phyloP scores from a whole-genome alignment of 495 filamentous ascomycete genomes.

The Tuber aestivum region DNA sequence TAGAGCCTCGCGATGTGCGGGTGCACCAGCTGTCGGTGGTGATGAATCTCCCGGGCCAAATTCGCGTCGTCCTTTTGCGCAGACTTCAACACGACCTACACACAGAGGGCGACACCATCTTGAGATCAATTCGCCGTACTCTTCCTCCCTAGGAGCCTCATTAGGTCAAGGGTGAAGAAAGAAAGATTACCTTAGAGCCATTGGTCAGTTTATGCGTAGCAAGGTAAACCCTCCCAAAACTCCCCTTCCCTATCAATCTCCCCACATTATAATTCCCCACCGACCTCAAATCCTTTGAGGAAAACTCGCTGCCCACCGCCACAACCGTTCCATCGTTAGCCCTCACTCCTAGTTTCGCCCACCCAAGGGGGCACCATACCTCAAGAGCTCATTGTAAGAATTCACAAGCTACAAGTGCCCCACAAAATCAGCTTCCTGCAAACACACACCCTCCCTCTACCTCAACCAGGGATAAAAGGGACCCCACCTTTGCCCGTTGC shows the following conservation, averaged over 20 bases:
- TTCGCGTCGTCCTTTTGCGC: constrained; percentile 94
- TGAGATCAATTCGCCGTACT: neutral
- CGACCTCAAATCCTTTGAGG: constrained; percentile 77
- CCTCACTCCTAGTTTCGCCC: constrained; percentile 12
- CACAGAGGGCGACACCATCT: neutral
- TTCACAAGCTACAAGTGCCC: constrained; percentile 68
- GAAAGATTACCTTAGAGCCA: constrained; percentile 77
- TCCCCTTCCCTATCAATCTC: constrained; percentile 89
- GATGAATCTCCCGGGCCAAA: constrained; percentile 93
- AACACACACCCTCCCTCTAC: constrained; percentile 25
- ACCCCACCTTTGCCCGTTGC: constrained; percentile 83
- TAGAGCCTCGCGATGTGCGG: constrained; percentile 95
- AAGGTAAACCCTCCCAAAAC: constrained; percentile 96
- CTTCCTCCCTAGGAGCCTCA: constrained; percentile 19
- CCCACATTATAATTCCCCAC: constrained; percentile 95
- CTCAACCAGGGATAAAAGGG: neutral
- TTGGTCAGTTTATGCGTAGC: constrained; percentile 96
- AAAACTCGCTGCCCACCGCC: constrained; percentile 68
- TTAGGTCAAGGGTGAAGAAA: constrained; percentile 5
- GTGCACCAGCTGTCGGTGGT: constrained; percentile 95
- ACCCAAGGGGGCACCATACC: constrained; percentile 55
- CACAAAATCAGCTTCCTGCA: constrained; percentile 11
- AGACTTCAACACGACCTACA: constrained; percentile 91
- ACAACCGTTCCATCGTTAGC: constrained; percentile 21
- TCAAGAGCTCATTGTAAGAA: constrained; percentile 91